Percentiles rank a stretch among this genome's conserved stretches.
These are phyloP conservation scores for Gymnopilus junonius DNA, from an alignment of 768 basidiomycete genomes.

Conservation along the genomic window DNA sequence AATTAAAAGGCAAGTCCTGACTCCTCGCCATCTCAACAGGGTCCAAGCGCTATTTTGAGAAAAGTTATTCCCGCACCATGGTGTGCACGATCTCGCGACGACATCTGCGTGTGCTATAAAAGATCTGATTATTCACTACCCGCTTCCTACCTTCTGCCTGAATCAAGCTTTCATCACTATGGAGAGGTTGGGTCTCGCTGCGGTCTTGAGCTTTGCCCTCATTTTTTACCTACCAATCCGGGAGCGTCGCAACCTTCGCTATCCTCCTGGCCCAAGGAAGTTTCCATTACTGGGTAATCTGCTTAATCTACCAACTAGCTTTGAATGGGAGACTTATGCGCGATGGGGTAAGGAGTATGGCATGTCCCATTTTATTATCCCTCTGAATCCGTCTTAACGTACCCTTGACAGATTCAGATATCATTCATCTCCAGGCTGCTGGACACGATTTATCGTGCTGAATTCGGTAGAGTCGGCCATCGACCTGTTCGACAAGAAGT, in stretches of 20 bases:
- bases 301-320: background rate
- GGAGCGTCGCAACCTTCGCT: background rate
- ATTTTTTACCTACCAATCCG: background rate
- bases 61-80: background rate
- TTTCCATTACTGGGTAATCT: background rate
- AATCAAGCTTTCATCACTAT: background rate
- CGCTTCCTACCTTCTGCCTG: background rate
- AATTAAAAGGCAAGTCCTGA: constrained; percentile 3
- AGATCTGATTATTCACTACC: background rate
- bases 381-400: background rate
- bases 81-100: background rate
- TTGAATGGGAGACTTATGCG: background rate
- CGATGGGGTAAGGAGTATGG: background rate
- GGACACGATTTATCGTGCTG: background rate
- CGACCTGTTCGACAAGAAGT: constrained; percentile 10
- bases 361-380: background rate
- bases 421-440: background rate
- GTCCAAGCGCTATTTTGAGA: background rate
- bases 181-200: background rate
- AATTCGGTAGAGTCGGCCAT: constrained; percentile 1
- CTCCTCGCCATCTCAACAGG: background rate
- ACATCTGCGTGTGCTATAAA: background rate
- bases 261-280: background rate
- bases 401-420: background rate
- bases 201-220: background rate